Base-by-base conservation (phyloP, 176 grass and related monocot genomes). In the Stipa capillata region DNA sequence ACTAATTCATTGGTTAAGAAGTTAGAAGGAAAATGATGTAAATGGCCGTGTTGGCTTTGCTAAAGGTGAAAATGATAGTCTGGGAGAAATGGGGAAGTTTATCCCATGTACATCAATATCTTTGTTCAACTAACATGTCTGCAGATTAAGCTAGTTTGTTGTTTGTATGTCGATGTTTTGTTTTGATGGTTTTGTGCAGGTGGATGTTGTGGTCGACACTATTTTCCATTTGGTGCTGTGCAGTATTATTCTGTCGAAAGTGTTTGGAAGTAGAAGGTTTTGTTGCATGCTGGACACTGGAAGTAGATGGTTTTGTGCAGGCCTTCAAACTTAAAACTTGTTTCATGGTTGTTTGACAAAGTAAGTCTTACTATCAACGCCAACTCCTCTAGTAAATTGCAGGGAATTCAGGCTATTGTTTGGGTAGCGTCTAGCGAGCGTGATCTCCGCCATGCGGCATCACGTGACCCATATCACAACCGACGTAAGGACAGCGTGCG, bases 1-100 rank as follows among this genome's bases (percentile, higher is more conserved):
- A 45, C 37, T 77, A 89, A 77, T 89, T 89, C 77, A 85, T 85
- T 89, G 40, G 45, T 89, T 81, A 77, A 34, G 43, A 79, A 69
- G 69, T 42, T 80, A 81, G 60, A 66, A 20, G 21, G 44, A 65
- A 52, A 77, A 65, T 14, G 65, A 55, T 85, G 87, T 89, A 89
- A 82, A 89, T 89, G 72, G 8, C 69, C 60, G 23, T 80, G 60
- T 45, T 85, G 53, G 62, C 82, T 81, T n/a, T 63, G 82, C 41
- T 82, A n/a, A 76, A 8, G 27, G 47, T 29, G 17, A 58, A 76
- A 74, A 45, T 45, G 41, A 62, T 25, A 73, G 78, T 14, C 14
- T 14, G 12, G 33, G 6, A 32, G 83, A 77, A 16, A 6, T 12
- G n/a, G 33, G 2, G 12, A 42, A 62, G n/a, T 2, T 18, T 69